Evolutionary conservation across 768 basidiomycete genomes (phyloP), one percentile per base, ranked within the genome.

Genomic region (Tricholomella constricta): DNA sequence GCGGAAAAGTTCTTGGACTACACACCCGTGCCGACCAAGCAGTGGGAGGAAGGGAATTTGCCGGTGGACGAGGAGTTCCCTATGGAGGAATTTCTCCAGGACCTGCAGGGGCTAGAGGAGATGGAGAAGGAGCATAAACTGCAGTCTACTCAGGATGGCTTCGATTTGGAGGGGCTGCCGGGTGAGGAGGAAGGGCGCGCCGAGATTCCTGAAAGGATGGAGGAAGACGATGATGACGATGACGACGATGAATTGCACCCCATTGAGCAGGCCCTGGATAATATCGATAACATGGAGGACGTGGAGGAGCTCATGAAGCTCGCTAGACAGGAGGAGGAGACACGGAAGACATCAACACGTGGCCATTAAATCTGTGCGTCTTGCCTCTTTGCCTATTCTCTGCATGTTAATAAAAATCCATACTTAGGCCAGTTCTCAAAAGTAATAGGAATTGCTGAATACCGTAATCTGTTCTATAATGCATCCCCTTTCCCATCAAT

Each of bases 1-100:
- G 67, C 60, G 26, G 52, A 62, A 32, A 60, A 65, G 23, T 71
- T 70, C 36, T 51, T 72, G 26, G 62, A 61, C 10, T 71, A 72
- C 49, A 58, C 59, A 2, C 72, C 72, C 2, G 45, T 57, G 38
- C 47, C 55, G 5, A 69, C 66, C 6, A 48, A 44, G 11, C 54
- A 31, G 19, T 37, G 17, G 40, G 59, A 60, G 35, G 62, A 64
- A 32, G 36, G 37, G 6, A 48, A 15, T 36, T 25, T 20, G 37
- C 26, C 26, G 6, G 37, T 36, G 9, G 40, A 17, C 6, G 41
- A 45, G 8, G 41, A 42, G 2, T 3, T 43, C 4, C 14, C n/a
- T 8, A 42, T 19, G 2, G 2, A 15, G 35, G 53, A 37, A 11
- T n/a, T 26, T 8, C 22, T 31, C 5, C 36, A 34, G 19, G 60